Evolutionary conservation across 768 basidiomycete genomes (phyloP).

Genomic region (Lentinula sp.): DNA sequence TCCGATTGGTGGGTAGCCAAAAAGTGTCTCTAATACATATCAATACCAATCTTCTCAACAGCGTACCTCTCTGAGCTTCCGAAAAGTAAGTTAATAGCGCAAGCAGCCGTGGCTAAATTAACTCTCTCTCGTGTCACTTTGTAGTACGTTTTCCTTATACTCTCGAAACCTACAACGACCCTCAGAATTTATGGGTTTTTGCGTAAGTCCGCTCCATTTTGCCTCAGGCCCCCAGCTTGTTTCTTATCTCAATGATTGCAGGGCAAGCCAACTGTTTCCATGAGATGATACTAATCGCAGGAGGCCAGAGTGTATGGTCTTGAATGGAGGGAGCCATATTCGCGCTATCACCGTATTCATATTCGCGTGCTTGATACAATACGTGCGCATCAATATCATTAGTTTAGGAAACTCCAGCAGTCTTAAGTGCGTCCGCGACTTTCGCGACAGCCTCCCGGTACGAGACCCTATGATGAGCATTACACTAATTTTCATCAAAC

Average conservation of each 20-base stretch:
- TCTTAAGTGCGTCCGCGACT: no score
- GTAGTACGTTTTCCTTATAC: conserved; percentile 61
- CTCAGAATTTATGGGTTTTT: conserved; percentile 52
- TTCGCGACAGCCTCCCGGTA: no score
- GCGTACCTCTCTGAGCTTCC: conserved; percentile 40
- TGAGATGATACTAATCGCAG: not conserved
- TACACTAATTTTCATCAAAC: conserved; percentile 4
- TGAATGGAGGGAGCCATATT: not conserved
- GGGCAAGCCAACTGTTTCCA: not conserved
- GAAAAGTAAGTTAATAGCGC: conserved; percentile 16
- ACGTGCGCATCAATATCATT: not conserved
- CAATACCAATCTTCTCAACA: conserved; percentile 9
- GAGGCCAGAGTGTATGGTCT: not conserved
- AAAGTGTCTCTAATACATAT: not conserved
- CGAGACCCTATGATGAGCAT: conserved; percentile 2
- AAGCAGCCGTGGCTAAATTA: not conserved
- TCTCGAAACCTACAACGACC: conserved; percentile 56
- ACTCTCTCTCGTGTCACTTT: not conserved
- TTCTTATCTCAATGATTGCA: not conserved
- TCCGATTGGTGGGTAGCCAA: conserved; percentile 14
- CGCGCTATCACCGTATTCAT: not conserved
- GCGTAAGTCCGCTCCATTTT: conserved; percentile 31
- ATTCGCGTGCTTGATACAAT: not conserved
- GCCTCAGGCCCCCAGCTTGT: not conserved
- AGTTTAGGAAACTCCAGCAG: not conserved